Evolutionary conservation across 169 alveolate genomes (phyloP).

Genomic region (Fabrea salina): DNA sequence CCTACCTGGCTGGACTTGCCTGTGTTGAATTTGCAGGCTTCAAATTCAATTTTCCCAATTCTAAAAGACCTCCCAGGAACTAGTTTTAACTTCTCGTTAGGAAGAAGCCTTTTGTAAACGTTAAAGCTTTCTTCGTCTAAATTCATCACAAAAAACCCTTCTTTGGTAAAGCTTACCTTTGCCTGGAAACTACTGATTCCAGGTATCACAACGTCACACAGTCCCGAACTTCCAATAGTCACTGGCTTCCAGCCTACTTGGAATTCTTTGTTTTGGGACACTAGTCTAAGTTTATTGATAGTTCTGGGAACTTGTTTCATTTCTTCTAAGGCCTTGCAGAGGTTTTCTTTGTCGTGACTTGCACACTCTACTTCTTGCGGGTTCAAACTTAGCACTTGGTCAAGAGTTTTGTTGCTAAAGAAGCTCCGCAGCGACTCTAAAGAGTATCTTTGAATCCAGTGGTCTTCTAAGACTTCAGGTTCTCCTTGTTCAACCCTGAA

Average conservation of each 20-base stretch:
- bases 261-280: neutral
- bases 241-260: slow-evolving; percentile 1
- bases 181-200: neutral
- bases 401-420: neutral
- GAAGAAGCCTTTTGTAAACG: slow-evolving; percentile 36
- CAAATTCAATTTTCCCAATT: slow-evolving; percentile 55
- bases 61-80: slow-evolving; percentile 54
- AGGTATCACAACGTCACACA: neutral
- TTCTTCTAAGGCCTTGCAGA: neutral
- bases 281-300: neutral
- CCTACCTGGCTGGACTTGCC: slow-evolving; percentile 55
- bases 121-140: slow-evolving; percentile 34
- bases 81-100: slow-evolving; percentile 30
- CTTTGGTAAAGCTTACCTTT: neutral
- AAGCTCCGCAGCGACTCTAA: neutral
- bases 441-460: slow-evolving; percentile 22
- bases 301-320: neutral
- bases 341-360: neutral
- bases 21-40: slow-evolving; percentile 42
- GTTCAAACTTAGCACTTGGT: neutral
- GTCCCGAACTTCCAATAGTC: neutral
- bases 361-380: neutral
- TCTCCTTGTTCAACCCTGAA: slow-evolving; percentile 33
- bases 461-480: slow-evolving; percentile 15
- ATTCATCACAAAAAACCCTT: neutral